phyloP scores from a whole-genome alignment of 768 basidiomycete species.

The Dentipellis fragilis region DNA sequence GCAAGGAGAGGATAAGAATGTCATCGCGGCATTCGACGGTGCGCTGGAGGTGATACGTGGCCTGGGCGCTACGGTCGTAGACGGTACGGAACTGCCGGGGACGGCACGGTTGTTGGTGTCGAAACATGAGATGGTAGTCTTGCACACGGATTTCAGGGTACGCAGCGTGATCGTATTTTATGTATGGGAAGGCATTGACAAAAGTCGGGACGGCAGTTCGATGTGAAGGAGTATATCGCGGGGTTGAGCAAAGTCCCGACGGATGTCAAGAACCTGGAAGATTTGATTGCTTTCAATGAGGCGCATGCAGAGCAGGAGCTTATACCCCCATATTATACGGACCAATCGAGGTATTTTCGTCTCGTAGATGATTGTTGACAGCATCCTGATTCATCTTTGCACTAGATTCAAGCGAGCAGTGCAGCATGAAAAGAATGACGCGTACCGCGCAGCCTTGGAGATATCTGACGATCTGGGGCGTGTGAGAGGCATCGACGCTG shows the following conservation, averaged over 20 bases:
- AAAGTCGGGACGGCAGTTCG: background rate
- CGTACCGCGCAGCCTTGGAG: constrained; percentile 33
- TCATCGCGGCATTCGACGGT: constrained; percentile 28
- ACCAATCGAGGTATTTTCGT: constrained; percentile 23
- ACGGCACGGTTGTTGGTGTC: constrained; percentile 35
- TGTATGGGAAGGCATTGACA: background rate
- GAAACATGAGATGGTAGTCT: constrained; percentile 42
- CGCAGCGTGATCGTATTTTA: background rate
- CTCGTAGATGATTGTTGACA: background rate
- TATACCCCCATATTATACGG: constrained; percentile 22
- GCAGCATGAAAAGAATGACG: constrained; percentile 6
- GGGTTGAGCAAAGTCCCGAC: constrained; percentile 42
- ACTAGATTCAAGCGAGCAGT: background rate
- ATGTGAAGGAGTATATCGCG: constrained; percentile 36
- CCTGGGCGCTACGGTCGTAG: constrained; percentile 43
- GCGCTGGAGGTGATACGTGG: constrained; percentile 26
- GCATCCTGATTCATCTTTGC: background rate
- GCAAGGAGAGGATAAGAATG: constrained; percentile 16
- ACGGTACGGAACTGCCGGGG: constrained; percentile 51
- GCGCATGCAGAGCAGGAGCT: constrained; percentile 41
- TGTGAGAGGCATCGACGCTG: constrained; percentile 44
- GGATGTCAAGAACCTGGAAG: constrained; percentile 43
- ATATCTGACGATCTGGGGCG: constrained; percentile 26
- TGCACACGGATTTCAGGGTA: constrained; percentile 52
- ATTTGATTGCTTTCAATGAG: constrained; percentile 48